Evolutionary conservation across 2,329 filamentous ascomycete species (phyloP).

Genomic region (Chaetomium olivaceum): DNA sequence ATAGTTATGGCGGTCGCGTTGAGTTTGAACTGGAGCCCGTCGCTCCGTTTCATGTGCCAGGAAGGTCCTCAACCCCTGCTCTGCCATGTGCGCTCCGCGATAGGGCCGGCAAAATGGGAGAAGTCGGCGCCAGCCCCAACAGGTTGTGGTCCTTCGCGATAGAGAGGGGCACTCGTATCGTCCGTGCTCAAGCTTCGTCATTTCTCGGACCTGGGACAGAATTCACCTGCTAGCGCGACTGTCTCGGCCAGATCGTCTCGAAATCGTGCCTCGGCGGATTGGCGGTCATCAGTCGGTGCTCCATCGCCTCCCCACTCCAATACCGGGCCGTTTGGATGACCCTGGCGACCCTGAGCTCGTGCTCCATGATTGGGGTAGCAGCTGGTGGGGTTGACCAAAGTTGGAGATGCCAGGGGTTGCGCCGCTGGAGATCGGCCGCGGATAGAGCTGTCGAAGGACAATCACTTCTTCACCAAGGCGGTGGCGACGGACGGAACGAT

Average conservation of each 20-base stretch:
- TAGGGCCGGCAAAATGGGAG: conserved; percentile 38
- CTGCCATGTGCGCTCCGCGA: conserved; percentile 40
- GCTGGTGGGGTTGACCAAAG: conserved; percentile 18
- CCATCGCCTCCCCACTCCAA: conserved; percentile 9
- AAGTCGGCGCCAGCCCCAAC: conserved; percentile 18
- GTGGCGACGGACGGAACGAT: conserved; percentile 1
- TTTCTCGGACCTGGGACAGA: conserved; percentile 17
- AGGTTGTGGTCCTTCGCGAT: conserved; percentile 1
- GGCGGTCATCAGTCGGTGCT: conserved; percentile 1
- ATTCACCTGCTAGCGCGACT: background rate
- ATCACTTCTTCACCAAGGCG: conserved; percentile 12
- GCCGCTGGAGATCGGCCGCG: conserved; percentile 18
- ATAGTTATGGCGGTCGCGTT: conserved; percentile 4
- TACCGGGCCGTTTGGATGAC: conserved; percentile 27
- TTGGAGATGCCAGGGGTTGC: conserved; percentile 13
- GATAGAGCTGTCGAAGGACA: conserved; percentile 16
- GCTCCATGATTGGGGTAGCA: conserved; percentile 18
- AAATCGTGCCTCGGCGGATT: conserved; percentile 11
- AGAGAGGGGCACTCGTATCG: background rate
- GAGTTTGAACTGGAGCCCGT: conserved; percentile 11
- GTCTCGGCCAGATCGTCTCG: conserved; percentile 3
- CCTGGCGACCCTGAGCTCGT: conserved; percentile 13
- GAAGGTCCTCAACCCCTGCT: conserved; percentile 31
- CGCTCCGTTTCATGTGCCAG: conserved; percentile 27
- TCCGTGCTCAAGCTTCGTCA: conserved; percentile 23